These are phyloP conservation scores for Lizonia empirigonia DNA, from an alignment of 2,329 filamentous ascomycete genomes.

Conservation along the genomic window DNA sequence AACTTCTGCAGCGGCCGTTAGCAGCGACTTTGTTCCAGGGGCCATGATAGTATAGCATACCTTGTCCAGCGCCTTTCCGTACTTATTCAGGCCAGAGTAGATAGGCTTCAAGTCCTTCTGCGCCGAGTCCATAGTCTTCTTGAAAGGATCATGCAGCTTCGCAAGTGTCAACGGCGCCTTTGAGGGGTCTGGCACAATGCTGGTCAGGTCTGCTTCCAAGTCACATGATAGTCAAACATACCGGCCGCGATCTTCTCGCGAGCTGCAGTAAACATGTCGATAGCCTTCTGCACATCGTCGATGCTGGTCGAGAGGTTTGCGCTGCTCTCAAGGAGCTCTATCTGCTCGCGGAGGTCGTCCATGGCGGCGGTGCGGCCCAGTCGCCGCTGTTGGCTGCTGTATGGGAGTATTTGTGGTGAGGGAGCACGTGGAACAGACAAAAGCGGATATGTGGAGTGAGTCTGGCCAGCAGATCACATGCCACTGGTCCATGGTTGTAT, in stretches of 20 bases:
- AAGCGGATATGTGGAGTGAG: constrained; percentile 8
- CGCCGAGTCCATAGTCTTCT: constrained; percentile 77
- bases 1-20: constrained; percentile 56
- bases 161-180: constrained; percentile 76
- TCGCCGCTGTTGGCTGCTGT: constrained; percentile 4
- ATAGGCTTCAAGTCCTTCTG: constrained; percentile 83
- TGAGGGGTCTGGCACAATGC: constrained; percentile 62
- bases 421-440: neutral
- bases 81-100: constrained; percentile 80
- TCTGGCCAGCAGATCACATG: constrained; percentile 27
- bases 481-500: constrained; percentile 33
- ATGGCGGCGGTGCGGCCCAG: constrained; percentile 47
- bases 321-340: constrained; percentile 72
- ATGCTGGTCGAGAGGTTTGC: constrained; percentile 74
- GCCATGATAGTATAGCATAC: constrained; percentile 52
- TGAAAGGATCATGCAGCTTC: constrained; percentile 84
- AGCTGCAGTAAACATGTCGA: constrained; percentile 75
- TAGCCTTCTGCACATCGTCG: constrained; percentile 79
- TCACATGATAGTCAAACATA: constrained; percentile 12
- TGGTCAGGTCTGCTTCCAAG: constrained; percentile 22
- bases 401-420: neutral
- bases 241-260: constrained; percentile 74
- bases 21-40: neutral
- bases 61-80: constrained; percentile 84
- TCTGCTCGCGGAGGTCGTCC: constrained; percentile 73